These are phyloP conservation scores for Chalaropsis ovoidea DNA, from an alignment of 2,329 filamentous ascomycete genomes.

Conservation along the genomic window DNA sequence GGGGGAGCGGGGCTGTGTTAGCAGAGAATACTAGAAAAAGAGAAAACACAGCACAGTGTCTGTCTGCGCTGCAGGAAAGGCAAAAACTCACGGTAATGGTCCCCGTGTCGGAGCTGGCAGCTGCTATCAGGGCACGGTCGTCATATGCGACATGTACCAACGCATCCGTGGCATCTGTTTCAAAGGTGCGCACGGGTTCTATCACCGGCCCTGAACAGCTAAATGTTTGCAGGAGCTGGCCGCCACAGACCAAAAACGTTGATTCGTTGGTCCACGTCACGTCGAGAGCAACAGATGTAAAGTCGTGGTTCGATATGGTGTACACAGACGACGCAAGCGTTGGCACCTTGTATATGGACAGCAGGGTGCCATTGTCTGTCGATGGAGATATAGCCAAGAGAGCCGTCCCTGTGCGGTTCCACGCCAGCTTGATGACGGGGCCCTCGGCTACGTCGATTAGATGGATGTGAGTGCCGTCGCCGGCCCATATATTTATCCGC, in stretches of 20 bases:
- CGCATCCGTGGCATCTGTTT: constrained; percentile 44
- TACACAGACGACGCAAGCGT: constrained; percentile 36
- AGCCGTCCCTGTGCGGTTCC: constrained; percentile 48
- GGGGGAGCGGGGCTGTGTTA: constrained; percentile 9
- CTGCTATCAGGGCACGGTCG: constrained; percentile 45
- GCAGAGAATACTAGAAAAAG: background rate
- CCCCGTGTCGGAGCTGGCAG: constrained; percentile 47
- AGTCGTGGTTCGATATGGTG: constrained; percentile 41
- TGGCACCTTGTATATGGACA: constrained; percentile 29
- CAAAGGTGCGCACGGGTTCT: constrained; percentile 39
- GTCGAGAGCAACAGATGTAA: constrained; percentile 45
- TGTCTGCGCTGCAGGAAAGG: background rate
- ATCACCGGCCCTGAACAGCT: constrained; percentile 41
- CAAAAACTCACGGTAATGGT: constrained; percentile 47
- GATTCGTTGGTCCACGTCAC: constrained; percentile 50
- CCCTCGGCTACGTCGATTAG: constrained; percentile 49
- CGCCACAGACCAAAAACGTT: constrained; percentile 51
- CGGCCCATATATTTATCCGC: constrained; percentile 46
- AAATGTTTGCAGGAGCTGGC: constrained; percentile 43
- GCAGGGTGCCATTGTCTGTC: constrained; percentile 38
- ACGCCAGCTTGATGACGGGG: constrained; percentile 52
- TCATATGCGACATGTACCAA: constrained; percentile 51
- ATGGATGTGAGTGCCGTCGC: constrained; percentile 43
- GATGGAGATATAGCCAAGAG: constrained; percentile 44
- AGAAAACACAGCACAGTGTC: background rate